A percentile compares a stretch with the other conserved stretches of the same genome.
These are phyloP conservation scores for Hygrophorus russula DNA, from an alignment of 768 basidiomycete genomes.

Conservation along the genomic window DNA sequence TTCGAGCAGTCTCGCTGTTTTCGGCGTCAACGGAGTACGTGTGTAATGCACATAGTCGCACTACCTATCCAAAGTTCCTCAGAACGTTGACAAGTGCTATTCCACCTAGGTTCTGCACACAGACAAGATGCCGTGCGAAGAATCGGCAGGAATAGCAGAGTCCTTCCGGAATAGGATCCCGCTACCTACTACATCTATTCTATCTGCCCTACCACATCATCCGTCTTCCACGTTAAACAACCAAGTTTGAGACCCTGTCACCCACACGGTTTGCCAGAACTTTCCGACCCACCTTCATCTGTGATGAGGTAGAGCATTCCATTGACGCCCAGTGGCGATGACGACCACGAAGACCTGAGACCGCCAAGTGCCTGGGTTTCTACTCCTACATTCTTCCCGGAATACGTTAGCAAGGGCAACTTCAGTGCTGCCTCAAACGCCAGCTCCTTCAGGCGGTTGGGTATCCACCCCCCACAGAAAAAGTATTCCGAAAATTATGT, in stretches of 20 bases:
- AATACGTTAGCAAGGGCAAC: constrained; percentile 23
- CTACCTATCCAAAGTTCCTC: too few relatives aligned
- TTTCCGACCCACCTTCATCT: constrained; percentile 52
- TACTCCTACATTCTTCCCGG: constrained; percentile 14
- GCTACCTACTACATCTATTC: too few relatives aligned
- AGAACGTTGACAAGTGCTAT: too few relatives aligned
- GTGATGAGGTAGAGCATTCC: constrained; percentile 27
- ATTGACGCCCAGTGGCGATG: constrained; percentile 12
- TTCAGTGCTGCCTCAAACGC: constrained; percentile 41
- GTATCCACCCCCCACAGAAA: constrained; percentile 47
- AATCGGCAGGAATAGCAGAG: too few relatives aligned
- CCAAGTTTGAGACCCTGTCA: constrained; percentile 51
- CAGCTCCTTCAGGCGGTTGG: constrained; percentile 65
- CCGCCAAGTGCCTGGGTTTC: constrained; percentile 30
- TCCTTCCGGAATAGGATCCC: too few relatives aligned
- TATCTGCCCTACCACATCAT: constrained; percentile 38
- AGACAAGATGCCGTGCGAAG: too few relatives aligned
- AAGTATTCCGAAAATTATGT: constrained; percentile 57
- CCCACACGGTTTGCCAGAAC: constrained; percentile 52
- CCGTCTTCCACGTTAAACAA: constrained; percentile 29
- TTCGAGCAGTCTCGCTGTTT: too few relatives aligned
- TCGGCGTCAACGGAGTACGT: too few relatives aligned
- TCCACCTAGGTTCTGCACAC: too few relatives aligned
- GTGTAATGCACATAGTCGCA: too few relatives aligned
- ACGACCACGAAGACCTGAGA: constrained; percentile 30